A percentile compares a stretch with the other conserved stretches of the same genome.
phyloP scores from a whole-genome alignment of 2,329 filamentous ascomycete genomes.

The Teratosphaeria gauchensis region DNA sequence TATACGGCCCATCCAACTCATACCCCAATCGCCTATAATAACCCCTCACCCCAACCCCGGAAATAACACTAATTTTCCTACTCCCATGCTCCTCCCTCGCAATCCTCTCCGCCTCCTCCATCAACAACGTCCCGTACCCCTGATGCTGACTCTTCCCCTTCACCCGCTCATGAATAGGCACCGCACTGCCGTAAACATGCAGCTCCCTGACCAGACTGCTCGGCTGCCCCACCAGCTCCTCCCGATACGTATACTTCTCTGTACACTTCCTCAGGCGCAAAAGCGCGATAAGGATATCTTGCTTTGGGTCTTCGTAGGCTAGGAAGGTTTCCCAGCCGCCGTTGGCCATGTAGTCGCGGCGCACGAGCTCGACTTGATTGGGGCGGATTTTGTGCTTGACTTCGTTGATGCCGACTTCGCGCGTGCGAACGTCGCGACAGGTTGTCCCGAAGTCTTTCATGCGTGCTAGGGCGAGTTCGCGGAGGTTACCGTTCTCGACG shows the following conservation, averaged over 20 bases:
- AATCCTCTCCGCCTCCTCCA: conserved; percentile 97
- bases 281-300: conserved; percentile 90
- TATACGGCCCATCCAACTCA: conserved; percentile 80
- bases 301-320: conserved; percentile 95
- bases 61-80: conserved; percentile 90
- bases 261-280: conserved; percentile 85
- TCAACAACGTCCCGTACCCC: conserved; percentile 87
- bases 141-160: conserved; percentile 97
- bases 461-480: conserved; percentile 83
- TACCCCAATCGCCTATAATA: conserved; percentile 94
- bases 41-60: conserved; percentile 89
- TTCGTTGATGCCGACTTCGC: conserved; percentile 97
- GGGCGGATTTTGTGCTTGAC: conserved; percentile 98
- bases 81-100: conserved; percentile 90
- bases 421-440: conserved; percentile 89
- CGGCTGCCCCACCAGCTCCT: conserved; percentile 75
- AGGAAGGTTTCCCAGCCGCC: conserved; percentile 98
- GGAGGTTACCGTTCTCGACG: conserved; percentile 93
- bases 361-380: conserved; percentile 88
- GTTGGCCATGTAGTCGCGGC: conserved; percentile 89
- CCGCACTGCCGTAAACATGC: conserved; percentile 92
- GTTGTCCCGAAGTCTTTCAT: conserved; percentile 99
- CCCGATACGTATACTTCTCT: conserved; percentile 80
- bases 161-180: conserved; percentile 93
- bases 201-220: conserved; percentile 89